These are phyloP conservation scores for Arachnomyces sp. DNA, from an alignment of 2,329 filamentous ascomycete genomes.

Conservation along the genomic window DNA sequence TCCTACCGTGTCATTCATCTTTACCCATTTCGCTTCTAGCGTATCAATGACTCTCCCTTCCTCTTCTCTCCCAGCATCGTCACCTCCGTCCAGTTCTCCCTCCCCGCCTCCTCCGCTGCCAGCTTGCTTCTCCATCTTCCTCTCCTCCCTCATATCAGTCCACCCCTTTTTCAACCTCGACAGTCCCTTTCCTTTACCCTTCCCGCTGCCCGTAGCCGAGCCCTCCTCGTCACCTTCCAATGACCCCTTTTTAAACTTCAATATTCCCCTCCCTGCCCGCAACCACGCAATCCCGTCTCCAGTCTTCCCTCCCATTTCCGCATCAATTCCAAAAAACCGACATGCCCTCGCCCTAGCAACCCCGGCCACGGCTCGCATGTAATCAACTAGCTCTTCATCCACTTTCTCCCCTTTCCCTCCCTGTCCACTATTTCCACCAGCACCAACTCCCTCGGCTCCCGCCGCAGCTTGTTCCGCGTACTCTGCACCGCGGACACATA, in stretches of 20 bases:
- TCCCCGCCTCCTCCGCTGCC: constrained; percentile 31
- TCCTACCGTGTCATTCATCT: constrained; percentile 82
- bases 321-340: constrained; percentile 83
- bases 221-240: constrained; percentile 43
- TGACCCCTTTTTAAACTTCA: constrained; percentile 52
- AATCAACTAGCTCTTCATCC: constrained; percentile 60
- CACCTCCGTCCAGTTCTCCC: constrained; percentile 43
- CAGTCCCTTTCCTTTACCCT: constrained; percentile 22
- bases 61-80: constrained; percentile 76
- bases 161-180: constrained; percentile 64
- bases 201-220: constrained; percentile 16
- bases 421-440: constrained; percentile 21
- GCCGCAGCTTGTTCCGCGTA: constrained; percentile 68
- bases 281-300: constrained; percentile 86
- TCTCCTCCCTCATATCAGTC: constrained; percentile 71
- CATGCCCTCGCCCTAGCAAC: constrained; percentile 78
- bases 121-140: constrained; percentile 61
- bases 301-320: constrained; percentile 71
- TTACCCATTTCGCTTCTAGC: constrained; percentile 81
- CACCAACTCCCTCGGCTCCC: constrained; percentile 30
- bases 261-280: constrained; percentile 64
- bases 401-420: constrained; percentile 44
- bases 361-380: constrained; percentile 66
- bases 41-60: constrained; percentile 80
- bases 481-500: constrained; percentile 82